Base-by-base conservation (phyloP, 2,329 filamentous ascomycete genomes). In the Neopestalotiopsis clavispora region DNA sequence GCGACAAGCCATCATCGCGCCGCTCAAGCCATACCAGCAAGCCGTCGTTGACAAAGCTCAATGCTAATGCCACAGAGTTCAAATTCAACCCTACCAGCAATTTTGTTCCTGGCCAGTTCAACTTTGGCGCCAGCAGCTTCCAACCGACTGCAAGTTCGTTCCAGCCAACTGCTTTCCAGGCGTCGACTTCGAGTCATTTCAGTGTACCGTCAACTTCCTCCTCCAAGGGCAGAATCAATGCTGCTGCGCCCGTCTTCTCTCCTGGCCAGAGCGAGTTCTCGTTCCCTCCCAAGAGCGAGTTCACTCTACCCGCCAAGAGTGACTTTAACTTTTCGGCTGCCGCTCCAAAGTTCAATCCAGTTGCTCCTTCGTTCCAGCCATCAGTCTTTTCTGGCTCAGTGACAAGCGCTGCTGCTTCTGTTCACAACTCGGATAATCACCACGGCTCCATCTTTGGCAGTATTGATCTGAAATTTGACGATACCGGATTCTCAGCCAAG, bases 61-160 rank as follows among this genome's bases (percentile, higher is more conserved):
- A 98, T 75, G 94, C 97, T 38, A 89, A 92, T 71, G 95, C 95
- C 0, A 92, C 94, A 61, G 94, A 96, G 76, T 98, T 98, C 84
- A 94, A 91, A 74, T 95, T 95, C 80, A 88, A 89, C 71, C 87
- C 87, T 3, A 78, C 81, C 2, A 86, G 78, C 74, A 81, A 80
- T 32, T 89, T 89, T 74, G 82, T 84, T 49, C 84, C 85, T 42
- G 78, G 81, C 17, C 80, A 85, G 66, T 88, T 89, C 74, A 82
- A 81, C 52, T 89, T 89, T 70, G 80, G 82, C 28, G 78, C 77
- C 56, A 82, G 72, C 69, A 76, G 70, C 67, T 68, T 73, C 23
- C 74, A 76, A 62, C 73, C 73, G 23, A 63, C 58, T 6, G 67
- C 69, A 30, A 69, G 75, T 64, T 75, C 74, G 62, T 86, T 86